phyloP scores from a whole-genome alignment of 805 yeast genomes.

The Metschnikowia santaceciliae region DNA sequence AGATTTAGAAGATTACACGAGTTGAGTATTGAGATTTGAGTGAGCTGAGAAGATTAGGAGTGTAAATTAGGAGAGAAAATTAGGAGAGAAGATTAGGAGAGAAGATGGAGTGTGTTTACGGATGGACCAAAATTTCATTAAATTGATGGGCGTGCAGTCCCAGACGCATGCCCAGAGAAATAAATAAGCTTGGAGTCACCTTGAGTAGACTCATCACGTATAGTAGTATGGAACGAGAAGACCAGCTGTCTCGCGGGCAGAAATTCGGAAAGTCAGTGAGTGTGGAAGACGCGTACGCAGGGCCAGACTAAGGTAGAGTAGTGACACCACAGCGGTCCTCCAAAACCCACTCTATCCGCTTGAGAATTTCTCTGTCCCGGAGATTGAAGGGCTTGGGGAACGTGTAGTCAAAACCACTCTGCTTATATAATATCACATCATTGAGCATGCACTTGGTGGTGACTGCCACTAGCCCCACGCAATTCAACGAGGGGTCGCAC shows the following conservation, averaged over 20 bases:
- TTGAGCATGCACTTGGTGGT: conserved; percentile 30
- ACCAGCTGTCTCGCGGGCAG: background rate
- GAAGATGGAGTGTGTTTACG: too few species aligned
- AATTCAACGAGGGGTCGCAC: conserved; percentile 11
- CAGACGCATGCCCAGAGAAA: background rate
- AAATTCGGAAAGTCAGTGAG: background rate
- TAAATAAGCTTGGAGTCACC: background rate
- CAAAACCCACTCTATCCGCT: conserved; percentile 18
- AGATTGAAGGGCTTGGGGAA: conserved; percentile 37
- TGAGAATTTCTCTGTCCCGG: conserved; percentile 18
- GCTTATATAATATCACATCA: conserved; percentile 29
- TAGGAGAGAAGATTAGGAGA: too few species aligned
- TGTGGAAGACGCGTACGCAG: too few species aligned
- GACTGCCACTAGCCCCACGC: conserved; percentile 37
- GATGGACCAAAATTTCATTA: background rate
- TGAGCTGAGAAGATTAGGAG: too few species aligned
- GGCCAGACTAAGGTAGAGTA: background rate
- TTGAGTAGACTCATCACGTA: background rate
- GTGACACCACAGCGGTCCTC: conserved; percentile 5
- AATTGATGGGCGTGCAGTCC: background rate
- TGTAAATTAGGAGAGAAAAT: too few species aligned
- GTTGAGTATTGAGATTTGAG: too few species aligned
- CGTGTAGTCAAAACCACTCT: conserved; percentile 38
- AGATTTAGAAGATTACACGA: too few species aligned
- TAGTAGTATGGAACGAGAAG: background rate